Conservation (phyloP, 1,284 basidiomycete genomes). For the Phellopilus nigrolimitatus region DNA sequence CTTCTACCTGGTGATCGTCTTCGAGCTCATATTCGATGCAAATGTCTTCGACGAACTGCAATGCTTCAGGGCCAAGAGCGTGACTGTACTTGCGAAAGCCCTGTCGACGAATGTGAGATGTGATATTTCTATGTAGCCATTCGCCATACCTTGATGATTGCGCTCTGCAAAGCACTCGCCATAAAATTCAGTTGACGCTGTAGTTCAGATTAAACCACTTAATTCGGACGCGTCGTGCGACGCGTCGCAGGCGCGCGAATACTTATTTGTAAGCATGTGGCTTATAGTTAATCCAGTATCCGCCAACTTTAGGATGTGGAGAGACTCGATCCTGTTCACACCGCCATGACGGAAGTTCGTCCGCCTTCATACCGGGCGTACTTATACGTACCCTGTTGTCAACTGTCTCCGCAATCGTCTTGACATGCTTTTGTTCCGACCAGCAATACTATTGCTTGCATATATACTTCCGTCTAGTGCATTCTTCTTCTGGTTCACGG, state of each 20-base stretch:
- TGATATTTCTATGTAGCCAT: neutral
- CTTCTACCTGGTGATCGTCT: conserved; percentile 57
- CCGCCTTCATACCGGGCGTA: too few relatives aligned
- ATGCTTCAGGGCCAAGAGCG: conserved; percentile 70
- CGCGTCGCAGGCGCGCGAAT: too few relatives aligned
- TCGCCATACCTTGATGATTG: conserved; percentile 55
- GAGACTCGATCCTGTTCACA: too few relatives aligned
- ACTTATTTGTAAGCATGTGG: too few relatives aligned
- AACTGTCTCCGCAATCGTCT: neutral
- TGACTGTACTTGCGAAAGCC: conserved; percentile 82
- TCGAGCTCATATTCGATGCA: conserved; percentile 61
- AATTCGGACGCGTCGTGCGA: too few relatives aligned
- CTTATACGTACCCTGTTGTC: too few relatives aligned
- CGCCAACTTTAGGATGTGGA: too few relatives aligned
- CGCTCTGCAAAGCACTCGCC: conserved; percentile 46
- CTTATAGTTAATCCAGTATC: too few relatives aligned
- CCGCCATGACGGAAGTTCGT: too few relatives aligned
- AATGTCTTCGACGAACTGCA: conserved; percentile 65
- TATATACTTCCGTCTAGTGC: neutral
- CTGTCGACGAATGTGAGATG: conserved; percentile 33
- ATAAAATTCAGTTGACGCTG: too few relatives aligned
- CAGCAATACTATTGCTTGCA: neutral
- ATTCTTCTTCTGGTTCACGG: conserved; percentile 14
- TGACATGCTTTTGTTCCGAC: neutral
- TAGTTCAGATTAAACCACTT: too few relatives aligned